These are phyloP conservation scores for Aechmea fasciata DNA, from an alignment of 176 grass and related monocot species.

Conservation along the genomic window DNA sequence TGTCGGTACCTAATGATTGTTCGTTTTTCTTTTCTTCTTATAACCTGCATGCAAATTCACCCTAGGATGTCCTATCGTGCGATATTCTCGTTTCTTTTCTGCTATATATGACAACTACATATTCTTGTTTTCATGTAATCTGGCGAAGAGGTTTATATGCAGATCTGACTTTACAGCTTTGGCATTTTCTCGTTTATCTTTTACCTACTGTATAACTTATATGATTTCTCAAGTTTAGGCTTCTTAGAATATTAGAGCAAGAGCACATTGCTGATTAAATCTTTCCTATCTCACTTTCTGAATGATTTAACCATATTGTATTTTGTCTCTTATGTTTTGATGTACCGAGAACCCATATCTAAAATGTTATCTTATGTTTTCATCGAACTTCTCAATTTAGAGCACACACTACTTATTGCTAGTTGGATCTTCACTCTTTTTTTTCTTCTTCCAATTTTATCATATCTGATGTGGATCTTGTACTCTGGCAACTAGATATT, in stretches of 20 bases:
- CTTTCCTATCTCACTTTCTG: neutral
- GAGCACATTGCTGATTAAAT: neutral
- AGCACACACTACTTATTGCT: too few species aligned
- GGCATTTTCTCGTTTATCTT: too few species aligned
- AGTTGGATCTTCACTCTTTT: neutral
- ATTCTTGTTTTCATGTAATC: neutral
- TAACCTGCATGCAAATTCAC: neutral
- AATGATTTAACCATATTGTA: constrained; percentile 1
- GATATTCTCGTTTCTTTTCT: neutral
- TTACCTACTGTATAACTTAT: too few species aligned
- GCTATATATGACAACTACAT: neutral
- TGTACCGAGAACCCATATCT: too few species aligned
- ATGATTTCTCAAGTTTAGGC: too few species aligned
- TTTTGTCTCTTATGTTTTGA: neutral
- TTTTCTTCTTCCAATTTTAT: neutral
- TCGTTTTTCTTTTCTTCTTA: neutral
- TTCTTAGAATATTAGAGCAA: too few species aligned
- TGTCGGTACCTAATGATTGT: constrained; percentile 19
- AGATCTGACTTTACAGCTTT: too few species aligned
- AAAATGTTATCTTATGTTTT: too few species aligned
- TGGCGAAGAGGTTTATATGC: too few species aligned
- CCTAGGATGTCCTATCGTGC: too few species aligned
- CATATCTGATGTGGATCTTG: neutral
- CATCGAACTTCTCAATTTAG: too few species aligned
- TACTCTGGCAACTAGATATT: constrained; percentile 56